A percentile compares a stretch with the other conserved stretches of the same genome.
Evolutionary conservation across 2,329 filamentous ascomycete genomes (phyloP).

Genomic region (Pestalotiopsis sp.): DNA sequence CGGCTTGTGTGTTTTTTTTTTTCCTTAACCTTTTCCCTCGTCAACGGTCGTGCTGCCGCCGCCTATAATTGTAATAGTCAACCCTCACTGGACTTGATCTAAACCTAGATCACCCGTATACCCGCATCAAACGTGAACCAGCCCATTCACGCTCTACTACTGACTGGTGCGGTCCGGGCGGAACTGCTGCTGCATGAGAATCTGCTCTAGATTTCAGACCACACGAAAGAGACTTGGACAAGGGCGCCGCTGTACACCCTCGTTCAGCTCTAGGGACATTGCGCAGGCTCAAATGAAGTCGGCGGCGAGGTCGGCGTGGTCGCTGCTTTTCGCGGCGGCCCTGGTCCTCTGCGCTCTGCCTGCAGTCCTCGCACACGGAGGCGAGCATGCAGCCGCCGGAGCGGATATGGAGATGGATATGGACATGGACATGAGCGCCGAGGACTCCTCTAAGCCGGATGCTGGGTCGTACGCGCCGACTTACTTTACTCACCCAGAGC

Average conservation of each 20-base stretch:
- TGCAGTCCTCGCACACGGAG: slow-evolving; percentile 32
- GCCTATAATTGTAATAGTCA: too few species aligned
- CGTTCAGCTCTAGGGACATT: not conserved
- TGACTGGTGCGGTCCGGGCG: not conserved
- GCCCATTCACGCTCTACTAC: too few species aligned
- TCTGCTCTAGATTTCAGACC: not conserved
- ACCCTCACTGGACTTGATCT: too few species aligned
- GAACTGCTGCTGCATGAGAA: not conserved
- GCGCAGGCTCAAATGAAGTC: slow-evolving; percentile 21
- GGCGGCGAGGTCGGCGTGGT: slow-evolving; percentile 21
- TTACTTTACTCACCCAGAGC: slow-evolving; percentile 41
- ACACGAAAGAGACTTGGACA: not conserved
- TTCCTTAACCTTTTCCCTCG: not conserved
- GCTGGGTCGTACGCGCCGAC: slow-evolving; percentile 32
- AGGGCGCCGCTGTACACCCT: not conserved
- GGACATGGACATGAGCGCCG: slow-evolving; percentile 32
- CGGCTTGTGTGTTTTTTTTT: not conserved
- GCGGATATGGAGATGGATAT: slow-evolving; percentile 25
- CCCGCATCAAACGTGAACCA: too few species aligned
- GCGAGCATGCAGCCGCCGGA: slow-evolving; percentile 23
- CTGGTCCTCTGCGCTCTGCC: slow-evolving; percentile 33
- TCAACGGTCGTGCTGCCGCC: not conserved
- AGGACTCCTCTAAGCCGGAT: slow-evolving; percentile 27
- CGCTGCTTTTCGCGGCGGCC: slow-evolving; percentile 25
- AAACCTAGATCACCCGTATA: too few species aligned